Evolutionary conservation across 2,329 filamentous ascomycete genomes (phyloP).

Genomic region (Stagonosporopsis rhizophila): DNA sequence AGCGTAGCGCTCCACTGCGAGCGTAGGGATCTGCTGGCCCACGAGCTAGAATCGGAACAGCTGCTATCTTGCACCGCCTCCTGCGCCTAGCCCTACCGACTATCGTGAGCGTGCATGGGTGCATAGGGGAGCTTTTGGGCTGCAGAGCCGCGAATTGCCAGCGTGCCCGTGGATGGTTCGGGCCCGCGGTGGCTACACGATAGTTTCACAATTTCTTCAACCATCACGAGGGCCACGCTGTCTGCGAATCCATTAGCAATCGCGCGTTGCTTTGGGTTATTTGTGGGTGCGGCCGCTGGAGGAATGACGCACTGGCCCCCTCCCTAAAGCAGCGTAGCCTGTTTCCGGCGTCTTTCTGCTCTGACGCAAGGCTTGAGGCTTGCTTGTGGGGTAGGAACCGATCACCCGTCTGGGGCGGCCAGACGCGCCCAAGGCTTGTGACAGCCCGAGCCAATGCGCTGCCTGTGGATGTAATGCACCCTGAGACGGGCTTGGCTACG

Average conservation of each 20-base stretch:
- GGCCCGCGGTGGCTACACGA: constrained; percentile 3
- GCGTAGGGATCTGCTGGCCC: constrained; percentile 23
- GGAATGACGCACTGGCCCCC: constrained; percentile 26
- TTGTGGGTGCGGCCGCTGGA: constrained; percentile 20
- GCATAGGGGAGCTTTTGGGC: constrained; percentile 3
- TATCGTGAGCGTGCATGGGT: constrained; percentile 21
- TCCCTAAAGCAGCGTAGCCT: constrained; percentile 23
- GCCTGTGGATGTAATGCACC: constrained; percentile 13
- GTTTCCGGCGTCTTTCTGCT: constrained; percentile 23
- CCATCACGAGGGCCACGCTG: constrained; percentile 18
- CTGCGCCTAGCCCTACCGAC: constrained; percentile 20
- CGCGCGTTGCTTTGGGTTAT: constrained; percentile 14
- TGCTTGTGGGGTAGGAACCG: constrained; percentile 19
- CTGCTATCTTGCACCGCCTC: constrained; percentile 33
- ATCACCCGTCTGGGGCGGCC: constrained; percentile 22
- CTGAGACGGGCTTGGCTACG: constrained; percentile 14
- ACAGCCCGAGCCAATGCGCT: constrained; percentile 17
- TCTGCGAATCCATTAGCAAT: constrained; percentile 19
- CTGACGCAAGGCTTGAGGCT: constrained; percentile 24
- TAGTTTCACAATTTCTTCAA: constrained; percentile 6
- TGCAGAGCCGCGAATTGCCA: constrained; percentile 25
- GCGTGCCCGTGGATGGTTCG: not conserved
- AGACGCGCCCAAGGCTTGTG: constrained; percentile 15
- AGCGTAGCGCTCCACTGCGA: constrained; percentile 21
- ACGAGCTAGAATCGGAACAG: constrained; percentile 42